Base-by-base conservation (phyloP, 192 early-diverging fungal genomes). In the Coemansia asiatica region DNA sequence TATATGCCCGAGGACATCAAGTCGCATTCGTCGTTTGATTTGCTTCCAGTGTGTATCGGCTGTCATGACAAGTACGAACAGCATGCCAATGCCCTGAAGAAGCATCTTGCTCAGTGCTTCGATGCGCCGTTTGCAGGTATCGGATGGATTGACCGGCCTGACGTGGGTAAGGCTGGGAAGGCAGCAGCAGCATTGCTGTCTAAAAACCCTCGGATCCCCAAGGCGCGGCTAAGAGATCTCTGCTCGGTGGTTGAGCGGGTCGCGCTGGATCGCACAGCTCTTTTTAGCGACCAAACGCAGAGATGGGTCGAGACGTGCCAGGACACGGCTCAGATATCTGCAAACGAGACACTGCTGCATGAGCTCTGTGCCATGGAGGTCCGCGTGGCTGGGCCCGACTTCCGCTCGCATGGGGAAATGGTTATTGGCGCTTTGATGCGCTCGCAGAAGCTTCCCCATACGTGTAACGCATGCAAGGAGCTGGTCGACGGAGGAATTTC, bases 61-160 rank as follows among this genome's bases (percentile, higher is more conserved):
- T 82, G 79, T 67, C 79, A 82, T 28, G 79, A 82, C 54, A 18
- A 21, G 49, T 82, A 82, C 35, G 79, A 82, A 68, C 36, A 57
- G n/a, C 56, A 70, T 21, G 79, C 79, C 0, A 55, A 36, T 8
- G 12, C 2, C 22, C 60, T 68, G 38, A 82, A 76, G 28, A 46
- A 61, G 33, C 79, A 82, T 36, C 6, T 82, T 33, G 56, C 61
- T 2, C 25, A 31, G 22, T 82, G 79, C 36, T 82, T 76, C 53
- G 60, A 26, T 8, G 74, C 79, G 6, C 79, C 79, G 31, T 29
- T 82, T 9, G 66, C 67, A 4, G 79, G 79, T 4, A 21, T 56
- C 23, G 79, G 79, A 8, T 82, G 79, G 79, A 60, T 73, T 12
- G 67, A 68, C 31, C 79, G 74, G 44, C 49, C 27, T 4, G 71